Base-by-base conservation (phyloP, 164 flowering plant species). In the Piper betle region DNA sequence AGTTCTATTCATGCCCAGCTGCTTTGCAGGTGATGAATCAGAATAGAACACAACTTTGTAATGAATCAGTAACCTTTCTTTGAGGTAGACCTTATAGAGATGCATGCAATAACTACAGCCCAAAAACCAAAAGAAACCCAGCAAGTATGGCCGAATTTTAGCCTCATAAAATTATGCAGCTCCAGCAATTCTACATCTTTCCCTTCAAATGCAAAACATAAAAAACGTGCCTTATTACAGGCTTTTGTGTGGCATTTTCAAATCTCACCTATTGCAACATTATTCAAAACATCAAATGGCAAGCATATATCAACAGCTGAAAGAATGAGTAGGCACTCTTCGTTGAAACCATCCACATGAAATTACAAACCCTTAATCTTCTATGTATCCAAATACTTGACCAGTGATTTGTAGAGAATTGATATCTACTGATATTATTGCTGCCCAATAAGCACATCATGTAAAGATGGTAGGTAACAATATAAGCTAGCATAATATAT, bases 191-290 rank as follows among this genome's bases (percentile, higher is more conserved):
- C 50, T 3, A 43, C 12, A 10, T 7, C 50, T 3, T 43, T 43
- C 8, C 8, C 2, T 43, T 43, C 12, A 10, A n/a, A 8, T 6
- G 50, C 50, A 8, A 15, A 2, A 43, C 12, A 43, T 43, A 2
- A 9, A 5, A 46, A 0, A 71, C 82, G 68, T 79, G 84, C 91
- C 91, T 85, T 62, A 77, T 72, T 70, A 75, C 76, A 2, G 82
- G 70, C 50, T 81, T 74, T 64, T 68, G 80, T 37, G 78, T 69
- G 60, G 79, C 13, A 43, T 10, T 10, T 40, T 75, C 82, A 0
- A 80, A 64, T 43, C 71, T 71, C 5, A 70, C 73, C 41, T 75
- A 68, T 63, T 61, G 69, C 74, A 59, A 73, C 73, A 58, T 71
- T 78, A 62, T 83, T 75, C 82, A 80, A 19, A 72, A 43, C 19